A percentile compares a stretch with the other conserved stretches of the same genome.
phyloP scores from a whole-genome alignment of 139 green algal genomes.

The Yamagishiella unicocca region DNA sequence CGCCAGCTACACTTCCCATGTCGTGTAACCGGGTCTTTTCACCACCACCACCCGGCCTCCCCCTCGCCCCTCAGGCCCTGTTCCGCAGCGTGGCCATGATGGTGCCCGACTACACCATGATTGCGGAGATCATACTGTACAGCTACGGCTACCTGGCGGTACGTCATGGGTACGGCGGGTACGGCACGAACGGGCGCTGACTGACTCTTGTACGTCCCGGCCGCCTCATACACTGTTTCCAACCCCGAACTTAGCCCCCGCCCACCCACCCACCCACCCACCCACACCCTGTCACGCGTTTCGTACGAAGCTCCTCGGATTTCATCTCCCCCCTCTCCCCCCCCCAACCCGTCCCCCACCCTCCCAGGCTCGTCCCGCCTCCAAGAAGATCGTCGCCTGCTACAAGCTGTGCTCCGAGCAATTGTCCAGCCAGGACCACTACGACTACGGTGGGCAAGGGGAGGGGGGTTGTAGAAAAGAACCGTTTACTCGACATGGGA shows the following conservation, averaged over 20 bases:
- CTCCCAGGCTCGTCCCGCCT: slow-evolving; percentile 51
- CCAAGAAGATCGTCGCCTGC: slow-evolving; percentile 81
- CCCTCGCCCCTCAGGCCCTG: slow-evolving; percentile 47
- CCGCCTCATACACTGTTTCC: not conserved
- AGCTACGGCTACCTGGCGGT: slow-evolving; percentile 66
- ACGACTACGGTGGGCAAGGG: slow-evolving; percentile 72
- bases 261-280: not conserved
- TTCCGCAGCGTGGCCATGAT: slow-evolving; percentile 72
- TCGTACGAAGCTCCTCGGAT: not conserved
- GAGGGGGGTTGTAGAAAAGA: too few species aligned
- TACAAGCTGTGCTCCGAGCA: slow-evolving; percentile 87
- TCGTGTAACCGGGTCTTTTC: too few species aligned
- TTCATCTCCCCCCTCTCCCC: not conserved
- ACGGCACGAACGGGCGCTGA: not conserved
- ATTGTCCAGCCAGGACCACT: slow-evolving; percentile 82
- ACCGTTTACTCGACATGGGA: too few species aligned
- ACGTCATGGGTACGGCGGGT: too few species aligned
- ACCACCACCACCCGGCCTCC: not conserved
- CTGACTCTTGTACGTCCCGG: not conserved
- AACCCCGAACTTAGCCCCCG: not conserved
- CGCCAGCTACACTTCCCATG: too few species aligned
- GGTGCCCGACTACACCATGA: slow-evolving; percentile 76
- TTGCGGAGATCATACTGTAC: slow-evolving; percentile 80
- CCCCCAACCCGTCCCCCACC: not conserved
- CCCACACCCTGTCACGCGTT: not conserved